A percentile compares a stretch with the other conserved stretches of the same genome.
Conservation (phyloP, 257 asterid species). For the Knoxia roxburghii region DNA sequence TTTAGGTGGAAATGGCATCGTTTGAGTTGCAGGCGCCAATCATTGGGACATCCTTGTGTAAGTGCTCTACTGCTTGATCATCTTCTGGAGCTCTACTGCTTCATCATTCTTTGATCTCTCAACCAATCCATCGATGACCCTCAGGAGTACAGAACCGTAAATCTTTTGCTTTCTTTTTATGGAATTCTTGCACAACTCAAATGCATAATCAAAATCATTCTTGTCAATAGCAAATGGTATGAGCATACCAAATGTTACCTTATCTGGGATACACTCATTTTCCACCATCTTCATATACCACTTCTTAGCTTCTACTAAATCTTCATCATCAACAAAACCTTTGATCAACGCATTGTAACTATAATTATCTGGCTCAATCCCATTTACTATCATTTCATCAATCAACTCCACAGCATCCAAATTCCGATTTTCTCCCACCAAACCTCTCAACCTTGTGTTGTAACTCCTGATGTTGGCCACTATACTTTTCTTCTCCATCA, state of each 20-base stretch:
- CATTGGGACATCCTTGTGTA: too few species aligned
- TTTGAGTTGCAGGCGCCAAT: too few species aligned
- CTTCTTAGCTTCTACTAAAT: constrained; percentile 35
- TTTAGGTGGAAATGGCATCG: too few species aligned
- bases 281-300: constrained; percentile 33
- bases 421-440: constrained; percentile 27
- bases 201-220: constrained; percentile 32
- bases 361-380: constrained; percentile 30
- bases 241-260: constrained; percentile 24
- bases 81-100: constrained; percentile 29
- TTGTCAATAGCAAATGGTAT: constrained; percentile 34
- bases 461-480: constrained; percentile 32
- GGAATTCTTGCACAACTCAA: constrained; percentile 33
- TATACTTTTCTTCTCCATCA: constrained; percentile 42
- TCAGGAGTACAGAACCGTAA: constrained; percentile 17
- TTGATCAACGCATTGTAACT: constrained; percentile 38
- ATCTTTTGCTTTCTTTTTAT: constrained; percentile 11
- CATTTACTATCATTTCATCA: constrained; percentile 29
- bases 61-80: too few species aligned
- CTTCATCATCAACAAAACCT: constrained; percentile 27
- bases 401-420: constrained; percentile 31
- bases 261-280: constrained; percentile 24
- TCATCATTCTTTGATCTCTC: constrained; percentile 25
- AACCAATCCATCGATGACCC: constrained; percentile 27
- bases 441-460: constrained; percentile 32